Evolutionary conservation across 768 basidiomycete genomes (phyloP).

Genomic region (Roridomyces roridus): DNA sequence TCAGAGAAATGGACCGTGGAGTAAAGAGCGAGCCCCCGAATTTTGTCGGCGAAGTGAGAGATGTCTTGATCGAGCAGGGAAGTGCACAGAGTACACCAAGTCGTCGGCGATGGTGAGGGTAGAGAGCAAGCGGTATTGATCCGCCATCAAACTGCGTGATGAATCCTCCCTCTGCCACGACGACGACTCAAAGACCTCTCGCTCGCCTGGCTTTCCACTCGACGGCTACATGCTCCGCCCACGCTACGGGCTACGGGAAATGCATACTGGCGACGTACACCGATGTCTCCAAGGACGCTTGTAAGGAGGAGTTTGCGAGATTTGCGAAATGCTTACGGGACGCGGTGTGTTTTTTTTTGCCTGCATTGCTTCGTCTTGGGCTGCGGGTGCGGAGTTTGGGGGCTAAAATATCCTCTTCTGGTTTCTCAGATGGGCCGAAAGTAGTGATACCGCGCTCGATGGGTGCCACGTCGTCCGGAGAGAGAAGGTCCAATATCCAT

Average conservation of each 20-base stretch:
- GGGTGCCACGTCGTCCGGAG: too few relatives aligned
- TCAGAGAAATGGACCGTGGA: too few relatives aligned
- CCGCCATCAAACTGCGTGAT: conserved; percentile 8
- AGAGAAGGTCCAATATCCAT: too few relatives aligned
- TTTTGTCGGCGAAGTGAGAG: too few relatives aligned
- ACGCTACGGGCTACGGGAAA: conserved; percentile 85
- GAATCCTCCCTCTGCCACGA: conserved; percentile 33
- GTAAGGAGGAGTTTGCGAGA: conserved; percentile 80
- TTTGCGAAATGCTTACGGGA: conserved; percentile 85
- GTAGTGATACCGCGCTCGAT: conserved; percentile 39
- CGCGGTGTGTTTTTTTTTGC: conserved; percentile 57
- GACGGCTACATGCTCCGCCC: conserved; percentile 70
- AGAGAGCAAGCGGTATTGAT: too few relatives aligned
- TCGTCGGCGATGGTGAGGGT: too few relatives aligned
- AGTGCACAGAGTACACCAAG: too few relatives aligned
- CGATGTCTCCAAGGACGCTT: conserved; percentile 85
- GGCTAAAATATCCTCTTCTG: not conserved
- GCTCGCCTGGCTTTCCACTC: conserved; percentile 73
- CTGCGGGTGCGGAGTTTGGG: not conserved
- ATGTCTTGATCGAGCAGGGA: too few relatives aligned
- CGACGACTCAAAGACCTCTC: conserved; percentile 49
- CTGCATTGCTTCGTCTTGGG: not conserved
- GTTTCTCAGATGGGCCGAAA: conserved; percentile 58
- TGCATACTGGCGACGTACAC: conserved; percentile 85
- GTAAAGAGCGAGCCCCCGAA: too few relatives aligned